Base-by-base conservation (phyloP, 305 asterid species). In the Fraxinus platypoda region DNA sequence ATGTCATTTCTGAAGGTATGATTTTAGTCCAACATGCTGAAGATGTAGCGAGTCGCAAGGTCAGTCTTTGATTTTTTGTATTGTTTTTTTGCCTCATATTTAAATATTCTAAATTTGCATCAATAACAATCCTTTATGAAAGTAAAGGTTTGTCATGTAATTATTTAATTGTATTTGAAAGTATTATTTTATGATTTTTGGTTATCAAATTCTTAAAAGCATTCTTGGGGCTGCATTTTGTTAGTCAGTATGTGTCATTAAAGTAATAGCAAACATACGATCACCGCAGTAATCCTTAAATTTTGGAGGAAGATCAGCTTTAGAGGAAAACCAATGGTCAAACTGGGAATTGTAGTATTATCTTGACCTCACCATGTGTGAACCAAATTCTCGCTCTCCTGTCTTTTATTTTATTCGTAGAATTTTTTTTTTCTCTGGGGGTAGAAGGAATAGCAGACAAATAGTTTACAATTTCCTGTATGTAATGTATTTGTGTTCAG, bases 1-100 rank as follows among this genome's bases (percentile, higher is more conserved):
- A 88, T 64, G 85, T 91, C 2, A 85, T 81, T 15, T 83, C 88
- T 62, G 91, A 87, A 84, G 95, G 95, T 4, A 85, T 84, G 89
- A 75, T 43, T 7, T 78, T 86, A 46, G 86, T 90, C 68, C 88
- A 88, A 82, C 89, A 87, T 77, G 91, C 91, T 33, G 93, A 89
- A 80, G 93, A 91, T 74, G 88, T 85, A 21, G 85, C 85, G 17
- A 81, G 49, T 76, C 85, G 85, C 72, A 89, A 87, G 91, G 92
- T 88, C 35, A 71, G 84, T 41, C 9, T 23, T 35, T 71, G 64
- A 25, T 28, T 8, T 30, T 57, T 26, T 19, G 4, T 19, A 19
- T 19, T 8, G 23, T 52, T 12, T 23, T 17, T 3, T n/a, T 5
- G 3, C 23, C 41, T 70, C 38, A 5, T 8, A 23, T 66, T 25